Evolutionary conservation across 108 stramenopile genomes (phyloP).

Genomic region (Nitzschia putrida): DNA sequence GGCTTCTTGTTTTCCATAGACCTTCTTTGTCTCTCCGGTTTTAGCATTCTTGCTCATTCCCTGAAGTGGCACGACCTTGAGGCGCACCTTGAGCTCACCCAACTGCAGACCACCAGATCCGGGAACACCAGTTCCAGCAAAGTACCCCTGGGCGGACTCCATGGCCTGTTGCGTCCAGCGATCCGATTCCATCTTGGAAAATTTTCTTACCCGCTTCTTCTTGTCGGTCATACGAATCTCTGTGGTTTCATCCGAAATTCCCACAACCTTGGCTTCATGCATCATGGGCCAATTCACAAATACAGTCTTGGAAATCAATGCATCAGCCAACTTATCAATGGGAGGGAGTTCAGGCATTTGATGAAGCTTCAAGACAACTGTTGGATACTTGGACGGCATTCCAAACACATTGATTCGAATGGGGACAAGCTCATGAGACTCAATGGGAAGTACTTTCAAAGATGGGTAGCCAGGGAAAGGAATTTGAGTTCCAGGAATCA

Average conservation of each 20-base stretch:
- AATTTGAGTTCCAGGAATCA: conserved; percentile 79
- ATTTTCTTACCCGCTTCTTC: conserved; percentile 51
- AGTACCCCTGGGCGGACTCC: conserved; percentile 67
- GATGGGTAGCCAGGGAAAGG: conserved; percentile 93
- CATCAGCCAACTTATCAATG: conserved; percentile 64
- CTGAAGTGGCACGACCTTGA: conserved; percentile 88
- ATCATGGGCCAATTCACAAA: conserved; percentile 98
- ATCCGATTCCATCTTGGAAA: conserved; percentile 50
- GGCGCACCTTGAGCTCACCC: conserved; percentile 80
- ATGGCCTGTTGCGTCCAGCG: conserved; percentile 72
- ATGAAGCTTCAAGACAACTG: conserved; percentile 76
- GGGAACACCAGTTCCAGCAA: conserved; percentile 70
- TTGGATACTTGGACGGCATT: conserved; percentile 85
- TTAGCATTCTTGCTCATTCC: conserved; percentile 88
- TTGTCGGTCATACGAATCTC: conserved; percentile 65
- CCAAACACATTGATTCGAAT: conserved; percentile 89
- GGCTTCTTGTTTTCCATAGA: conserved; percentile 92
- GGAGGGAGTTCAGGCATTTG: conserved; percentile 72
- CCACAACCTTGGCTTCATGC: conserved; percentile 94
- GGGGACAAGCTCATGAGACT: conserved; percentile 53
- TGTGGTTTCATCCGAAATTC: conserved; percentile 71
- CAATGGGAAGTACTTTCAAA: conserved; percentile 86
- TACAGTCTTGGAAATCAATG: conserved; percentile 79
- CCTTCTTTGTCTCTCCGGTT: conserved; percentile 87
- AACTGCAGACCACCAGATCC: conserved; percentile 89